Evolutionary conservation across 768 basidiomycete genomes (phyloP).

Genomic region (Epithele typhae): DNA sequence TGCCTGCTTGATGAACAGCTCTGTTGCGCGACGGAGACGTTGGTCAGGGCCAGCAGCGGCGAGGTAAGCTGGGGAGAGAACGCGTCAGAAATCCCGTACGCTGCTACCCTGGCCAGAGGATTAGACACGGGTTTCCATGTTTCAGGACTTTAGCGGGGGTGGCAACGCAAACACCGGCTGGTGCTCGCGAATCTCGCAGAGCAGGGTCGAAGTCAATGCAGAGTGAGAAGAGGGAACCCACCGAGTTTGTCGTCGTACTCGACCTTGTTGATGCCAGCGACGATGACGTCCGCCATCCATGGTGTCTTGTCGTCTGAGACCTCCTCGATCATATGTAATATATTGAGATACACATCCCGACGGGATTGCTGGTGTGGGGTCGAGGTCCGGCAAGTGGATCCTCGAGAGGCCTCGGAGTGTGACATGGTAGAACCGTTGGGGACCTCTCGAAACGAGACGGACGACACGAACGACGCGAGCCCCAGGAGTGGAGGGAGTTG

Average conservation of each 20-base stretch:
- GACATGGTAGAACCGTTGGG: constrained; percentile 60
- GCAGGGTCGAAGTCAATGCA: too few relatives aligned
- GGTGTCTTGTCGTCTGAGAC: constrained; percentile 56
- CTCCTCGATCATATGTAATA: constrained; percentile 70
- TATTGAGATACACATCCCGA: constrained; percentile 65
- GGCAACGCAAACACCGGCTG: too few relatives aligned
- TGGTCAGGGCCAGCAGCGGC: constrained; percentile 54
- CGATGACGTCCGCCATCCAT: constrained; percentile 77
- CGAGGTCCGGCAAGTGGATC: constrained; percentile 53
- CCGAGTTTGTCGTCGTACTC: constrained; percentile 73
- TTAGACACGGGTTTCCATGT: too few relatives aligned
- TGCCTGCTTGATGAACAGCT: constrained; percentile 68
- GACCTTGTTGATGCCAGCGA: constrained; percentile 49
- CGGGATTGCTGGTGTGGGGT: constrained; percentile 43
- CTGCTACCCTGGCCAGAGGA: too few relatives aligned
- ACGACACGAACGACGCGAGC: constrained; percentile 70
- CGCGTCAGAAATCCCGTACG: too few relatives aligned
- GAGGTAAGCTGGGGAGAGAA: constrained; percentile 46
- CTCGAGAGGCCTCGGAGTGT: constrained; percentile 71
- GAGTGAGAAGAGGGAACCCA: constrained; percentile 26
- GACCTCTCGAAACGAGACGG: constrained; percentile 51
- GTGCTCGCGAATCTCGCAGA: too few relatives aligned
- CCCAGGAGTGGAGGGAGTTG: constrained; percentile 45
- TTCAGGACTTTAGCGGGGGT: too few relatives aligned
- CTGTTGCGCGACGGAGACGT: constrained; percentile 62